Evolutionary conservation across 2,329 filamentous ascomycete species (phyloP), one percentile per base, ranked within the genome.

Genomic region (Didymella arachidicola): DNA sequence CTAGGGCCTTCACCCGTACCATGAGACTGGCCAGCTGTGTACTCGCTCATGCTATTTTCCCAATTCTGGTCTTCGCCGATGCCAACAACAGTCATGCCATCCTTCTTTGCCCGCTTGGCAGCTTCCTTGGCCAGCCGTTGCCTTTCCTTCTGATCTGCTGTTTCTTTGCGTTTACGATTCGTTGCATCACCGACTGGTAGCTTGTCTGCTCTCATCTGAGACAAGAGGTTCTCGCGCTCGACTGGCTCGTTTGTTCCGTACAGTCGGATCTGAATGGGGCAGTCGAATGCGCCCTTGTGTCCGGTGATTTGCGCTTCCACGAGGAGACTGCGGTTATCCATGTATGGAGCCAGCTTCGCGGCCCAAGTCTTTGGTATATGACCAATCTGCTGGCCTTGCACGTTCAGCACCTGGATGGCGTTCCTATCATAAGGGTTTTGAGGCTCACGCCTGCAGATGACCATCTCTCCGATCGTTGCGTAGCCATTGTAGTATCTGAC

Each of bases 321-420:
- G 1, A 85, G 71, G 8, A 95, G 79, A 83, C 83, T 51, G 25
- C 69, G 63, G 34, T 69, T 66, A 50, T 77, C 76, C 71, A 96
- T 82, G 71, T 91, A 92, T 2, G 83, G 85, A 0, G 91, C 87
- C 52, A 97, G 78, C 74, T 90, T 94, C n/a, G 81, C 79, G 0
- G 88, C 91, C 22, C 92, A 71, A 1, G 78, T 81, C 12, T 86
- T 82, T 7, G 90, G 89, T 39, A 96, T 81, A 75, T 96, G 92
- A 0, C 92, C 92, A 66, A 96, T 91, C 69, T 96, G 92, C 7
- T 77, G 74, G 16, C 86, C 84, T 70, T 90, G 84, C 14, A 93
- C 90, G 73, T 95, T 96, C 67, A 90, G 83, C 1, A 96, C 86
- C 5, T 87, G 85, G 57, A 96, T 92, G 0, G 92, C 92, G 77